Evolutionary conservation across 1,284 basidiomycete genomes (phyloP).

Genomic region (Phellopilus nigrolimitatus): DNA sequence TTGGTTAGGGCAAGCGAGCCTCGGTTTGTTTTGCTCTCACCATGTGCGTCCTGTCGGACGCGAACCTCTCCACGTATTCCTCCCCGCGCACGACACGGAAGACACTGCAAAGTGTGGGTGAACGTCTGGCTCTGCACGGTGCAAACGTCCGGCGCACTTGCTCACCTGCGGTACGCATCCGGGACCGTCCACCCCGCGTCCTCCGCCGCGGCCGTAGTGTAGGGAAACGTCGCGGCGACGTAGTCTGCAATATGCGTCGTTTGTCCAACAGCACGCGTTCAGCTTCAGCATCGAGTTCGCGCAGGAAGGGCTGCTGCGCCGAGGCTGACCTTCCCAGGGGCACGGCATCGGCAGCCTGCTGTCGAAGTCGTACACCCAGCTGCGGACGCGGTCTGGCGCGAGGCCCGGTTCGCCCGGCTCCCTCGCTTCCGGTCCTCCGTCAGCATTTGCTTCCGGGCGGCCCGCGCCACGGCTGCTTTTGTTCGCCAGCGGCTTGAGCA

Average conservation of each 20-base stretch:
- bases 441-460: background rate
- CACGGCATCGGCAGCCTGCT: slow-evolving; percentile 46
- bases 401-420: background rate
- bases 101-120: too few species aligned
- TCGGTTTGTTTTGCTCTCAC: slow-evolving; percentile 37
- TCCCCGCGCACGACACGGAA: slow-evolving; percentile 48
- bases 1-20: slow-evolving; percentile 18
- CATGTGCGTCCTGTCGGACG: slow-evolving; percentile 79
- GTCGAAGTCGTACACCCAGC: slow-evolving; percentile 68
- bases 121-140: too few species aligned
- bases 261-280: background rate
- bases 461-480: background rate
- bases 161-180: slow-evolving; percentile 14
- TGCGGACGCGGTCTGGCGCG: background rate
- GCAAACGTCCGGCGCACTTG: too few species aligned
- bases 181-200: slow-evolving; percentile 25
- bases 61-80: slow-evolving; percentile 54
- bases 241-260: slow-evolving; percentile 10
- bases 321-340: slow-evolving; percentile 40
- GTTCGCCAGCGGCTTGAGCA: slow-evolving; percentile 32
- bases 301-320: too few species aligned
- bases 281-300: too few species aligned
- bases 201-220: background rate
- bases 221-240: slow-evolving; percentile 17
- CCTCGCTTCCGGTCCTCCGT: background rate